phyloP scores from a whole-genome alignment of 179 eudicot species.

The Nepenthes alata region DNA sequence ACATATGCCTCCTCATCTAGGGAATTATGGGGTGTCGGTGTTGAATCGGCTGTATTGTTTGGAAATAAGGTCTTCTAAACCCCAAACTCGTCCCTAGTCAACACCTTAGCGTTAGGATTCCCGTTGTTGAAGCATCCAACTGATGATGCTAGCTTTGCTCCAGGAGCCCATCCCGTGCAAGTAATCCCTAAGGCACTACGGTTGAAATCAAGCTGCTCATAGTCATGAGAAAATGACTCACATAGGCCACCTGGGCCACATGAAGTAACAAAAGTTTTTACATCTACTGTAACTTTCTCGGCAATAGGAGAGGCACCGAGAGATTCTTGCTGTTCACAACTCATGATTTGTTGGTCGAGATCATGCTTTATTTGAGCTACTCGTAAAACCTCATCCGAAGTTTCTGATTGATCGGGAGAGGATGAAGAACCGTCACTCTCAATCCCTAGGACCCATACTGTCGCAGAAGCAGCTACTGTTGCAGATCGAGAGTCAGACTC shows the following conservation, averaged over 20 bases:
- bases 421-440: too few relatives aligned
- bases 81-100: slow-evolving; percentile 49
- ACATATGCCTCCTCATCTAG: slow-evolving; percentile 8
- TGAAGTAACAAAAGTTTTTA: slow-evolving; percentile 10
- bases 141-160: slow-evolving; percentile 33
- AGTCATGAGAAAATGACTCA: slow-evolving; percentile 84
- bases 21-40: slow-evolving; percentile 89
- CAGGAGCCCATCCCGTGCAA: slow-evolving; percentile 97
- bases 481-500: too few relatives aligned
- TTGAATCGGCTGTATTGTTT: slow-evolving; percentile 82
- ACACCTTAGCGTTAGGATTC: too few relatives aligned
- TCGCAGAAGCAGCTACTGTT: too few relatives aligned
- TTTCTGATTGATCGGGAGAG: too few relatives aligned
- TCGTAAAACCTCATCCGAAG: too few relatives aligned
- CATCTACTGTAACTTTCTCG: slow-evolving; percentile 20
- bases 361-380: too few relatives aligned
- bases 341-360: slow-evolving; percentile 8
- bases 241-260: slow-evolving; percentile 50
- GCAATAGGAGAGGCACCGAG: slow-evolving; percentile 14
- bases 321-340: slow-evolving; percentile 17
- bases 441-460: too few relatives aligned
- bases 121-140: too few relatives aligned
- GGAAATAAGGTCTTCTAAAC: slow-evolving; percentile 99
- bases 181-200: slow-evolving; percentile 81
- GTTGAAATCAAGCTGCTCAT: slow-evolving; percentile 76